These are phyloP conservation scores for Boletus insuetus DNA, from an alignment of 768 basidiomycete species.

Conservation along the genomic window DNA sequence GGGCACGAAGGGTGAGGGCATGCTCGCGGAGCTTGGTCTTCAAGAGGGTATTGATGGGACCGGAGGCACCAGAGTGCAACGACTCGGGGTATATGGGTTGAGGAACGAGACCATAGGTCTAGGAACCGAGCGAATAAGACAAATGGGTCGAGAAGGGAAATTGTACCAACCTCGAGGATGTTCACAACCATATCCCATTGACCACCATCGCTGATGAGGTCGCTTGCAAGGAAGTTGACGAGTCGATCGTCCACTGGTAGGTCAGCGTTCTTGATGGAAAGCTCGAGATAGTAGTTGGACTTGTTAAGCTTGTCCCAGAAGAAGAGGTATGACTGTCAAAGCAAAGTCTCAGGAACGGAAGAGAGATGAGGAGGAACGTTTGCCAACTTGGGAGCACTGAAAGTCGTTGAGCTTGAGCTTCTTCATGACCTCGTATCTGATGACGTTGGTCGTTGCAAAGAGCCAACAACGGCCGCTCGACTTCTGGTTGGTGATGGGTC, in stretches of 20 bases:
- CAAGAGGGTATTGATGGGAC: conserved; percentile 71
- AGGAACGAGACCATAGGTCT: conserved; percentile 87
- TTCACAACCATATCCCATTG: conserved; percentile 93
- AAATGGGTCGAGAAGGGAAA: background rate
- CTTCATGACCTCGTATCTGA: conserved; percentile 83
- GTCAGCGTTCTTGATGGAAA: conserved; percentile 77
- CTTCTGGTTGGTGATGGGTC: conserved; percentile 84
- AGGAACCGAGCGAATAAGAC: conserved; percentile 30
- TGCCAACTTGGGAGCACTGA: conserved; percentile 78
- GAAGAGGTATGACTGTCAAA: conserved; percentile 75
- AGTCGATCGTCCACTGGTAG: conserved; percentile 80
- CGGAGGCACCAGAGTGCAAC: conserved; percentile 71
- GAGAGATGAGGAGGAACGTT: background rate
- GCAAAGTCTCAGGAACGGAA: conserved; percentile 4
- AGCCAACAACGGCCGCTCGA: conserved; percentile 93
- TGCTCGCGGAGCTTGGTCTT: conserved; percentile 93
- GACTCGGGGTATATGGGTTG: conserved; percentile 83
- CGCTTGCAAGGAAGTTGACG: conserved; percentile 69
- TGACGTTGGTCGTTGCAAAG: conserved; percentile 87
- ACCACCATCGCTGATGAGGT: conserved; percentile 87
- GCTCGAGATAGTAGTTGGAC: conserved; percentile 84
- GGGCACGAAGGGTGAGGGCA: conserved; percentile 72
- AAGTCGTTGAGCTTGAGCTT: conserved; percentile 84
- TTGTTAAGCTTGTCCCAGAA: conserved; percentile 98
- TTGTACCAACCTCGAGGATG: conserved; percentile 49